Conservation (phyloP, 495 filamentous ascomycete genomes). For the Antarctomyces pellizariae region DNA sequence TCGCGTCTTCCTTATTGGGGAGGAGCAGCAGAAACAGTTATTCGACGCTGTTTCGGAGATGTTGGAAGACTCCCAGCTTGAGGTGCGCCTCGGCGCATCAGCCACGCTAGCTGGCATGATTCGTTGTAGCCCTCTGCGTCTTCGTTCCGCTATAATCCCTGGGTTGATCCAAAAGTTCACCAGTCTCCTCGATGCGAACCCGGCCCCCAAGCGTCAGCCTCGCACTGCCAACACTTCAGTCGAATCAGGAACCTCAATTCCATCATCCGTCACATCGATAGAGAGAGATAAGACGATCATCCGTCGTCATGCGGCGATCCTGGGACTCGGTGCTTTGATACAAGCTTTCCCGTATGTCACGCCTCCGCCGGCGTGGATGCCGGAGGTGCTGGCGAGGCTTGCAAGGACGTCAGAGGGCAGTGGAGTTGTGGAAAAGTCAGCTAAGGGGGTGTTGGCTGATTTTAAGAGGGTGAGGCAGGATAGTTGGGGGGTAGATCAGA, state of each 20-base stretch:
- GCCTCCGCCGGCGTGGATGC: conserved; percentile 83
- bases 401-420: conserved; percentile 75
- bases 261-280: too few relatives aligned
- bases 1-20: conserved; percentile 76
- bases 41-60: conserved; percentile 83
- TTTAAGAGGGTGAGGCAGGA: conserved; percentile 99
- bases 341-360: conserved; percentile 95
- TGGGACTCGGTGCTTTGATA: conserved; percentile 76
- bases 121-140: conserved; percentile 67
- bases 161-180: conserved; percentile 62
- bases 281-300: conserved; percentile 63
- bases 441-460: conserved; percentile 86
- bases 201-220: conserved; percentile 52
- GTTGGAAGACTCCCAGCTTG: conserved; percentile 77
- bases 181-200: conserved; percentile 49
- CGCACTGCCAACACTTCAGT: too few relatives aligned
- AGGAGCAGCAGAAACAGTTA: conserved; percentile 47
- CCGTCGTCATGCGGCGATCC: conserved; percentile 67
- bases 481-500: conserved; percentile 94
- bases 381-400: conserved; percentile 69
- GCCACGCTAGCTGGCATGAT: conserved; percentile 95
- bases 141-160: conserved; percentile 53
- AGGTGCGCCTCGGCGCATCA: conserved; percentile 81
- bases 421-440: conserved; percentile 85
- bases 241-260: conserved; percentile 38